Evolutionary conservation across 2,329 filamentous ascomycete genomes (phyloP).

Genomic region (Coniochaeta prunicola): DNA sequence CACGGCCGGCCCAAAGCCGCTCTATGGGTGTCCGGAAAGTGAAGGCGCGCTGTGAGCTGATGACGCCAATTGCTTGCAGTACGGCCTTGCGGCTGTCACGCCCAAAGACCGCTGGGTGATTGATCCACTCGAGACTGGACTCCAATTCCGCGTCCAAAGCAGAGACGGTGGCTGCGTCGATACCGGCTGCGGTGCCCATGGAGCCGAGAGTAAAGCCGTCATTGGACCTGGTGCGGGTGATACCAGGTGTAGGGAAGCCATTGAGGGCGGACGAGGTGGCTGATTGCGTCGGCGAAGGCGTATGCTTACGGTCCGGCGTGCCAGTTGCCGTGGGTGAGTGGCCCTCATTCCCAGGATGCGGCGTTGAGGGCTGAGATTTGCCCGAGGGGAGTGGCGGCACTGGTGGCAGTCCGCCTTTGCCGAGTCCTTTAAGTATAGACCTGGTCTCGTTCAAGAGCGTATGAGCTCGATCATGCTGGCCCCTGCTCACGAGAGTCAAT

Average conservation of each 20-base stretch:
- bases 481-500: conserved; percentile 80
- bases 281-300: conserved; percentile 47
- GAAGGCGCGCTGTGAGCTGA: conserved; percentile 87
- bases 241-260: conserved; percentile 29
- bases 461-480: conserved; percentile 88
- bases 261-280: conserved; percentile 33
- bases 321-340: conserved; percentile 32
- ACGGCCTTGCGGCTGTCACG: conserved; percentile 93
- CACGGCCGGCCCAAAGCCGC: conserved; percentile 77
- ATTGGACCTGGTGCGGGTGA: conserved; percentile 45
- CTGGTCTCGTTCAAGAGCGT: conserved; percentile 89
- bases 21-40: conserved; percentile 90
- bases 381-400: conserved; percentile 56
- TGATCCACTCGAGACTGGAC: conserved; percentile 91
- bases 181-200: conserved; percentile 49
- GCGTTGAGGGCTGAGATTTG: conserved; percentile 40
- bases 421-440: conserved; percentile 90
- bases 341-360: conserved; percentile 35
- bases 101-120: conserved; percentile 89
- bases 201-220: conserved; percentile 49
- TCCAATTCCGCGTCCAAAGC: conserved; percentile 90
- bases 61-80: conserved; percentile 91
- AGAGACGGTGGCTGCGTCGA: conserved; percentile 73
- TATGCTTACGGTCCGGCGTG: conserved; percentile 48
- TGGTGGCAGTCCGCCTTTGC: conserved; percentile 88